These are phyloP conservation scores for Lumnitzera racemosa DNA, from an alignment of 345 rosid species.

Conservation along the genomic window DNA sequence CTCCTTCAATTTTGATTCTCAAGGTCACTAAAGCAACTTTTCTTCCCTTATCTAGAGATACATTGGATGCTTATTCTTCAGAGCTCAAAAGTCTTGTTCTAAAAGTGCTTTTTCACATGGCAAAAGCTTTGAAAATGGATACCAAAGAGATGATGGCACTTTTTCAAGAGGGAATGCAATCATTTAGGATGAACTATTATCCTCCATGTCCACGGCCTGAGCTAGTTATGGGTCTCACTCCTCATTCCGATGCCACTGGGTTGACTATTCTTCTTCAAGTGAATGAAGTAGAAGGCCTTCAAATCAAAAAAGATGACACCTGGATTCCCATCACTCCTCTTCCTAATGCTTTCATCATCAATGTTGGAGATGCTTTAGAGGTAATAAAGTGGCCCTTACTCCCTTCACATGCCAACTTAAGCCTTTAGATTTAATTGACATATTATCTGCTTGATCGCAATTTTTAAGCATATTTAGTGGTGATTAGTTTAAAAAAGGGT, in stretches of 20 bases:
- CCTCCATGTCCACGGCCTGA: constrained; percentile 12
- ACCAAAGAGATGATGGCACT: background rate
- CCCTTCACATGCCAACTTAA: background rate
- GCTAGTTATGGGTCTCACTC: constrained; percentile 11
- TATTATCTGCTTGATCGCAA: background rate
- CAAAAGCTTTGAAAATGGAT: constrained; percentile 11
- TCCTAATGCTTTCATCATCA: constrained; percentile 4
- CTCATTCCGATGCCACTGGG: constrained; percentile 9
- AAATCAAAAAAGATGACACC: constrained; percentile 5
- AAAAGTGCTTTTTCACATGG: constrained; percentile 10
- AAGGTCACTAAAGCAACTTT: too few species aligned
- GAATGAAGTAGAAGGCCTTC: constrained; percentile 16
- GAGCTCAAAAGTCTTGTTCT: constrained; percentile 8
- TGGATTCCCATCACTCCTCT: constrained; percentile 15
- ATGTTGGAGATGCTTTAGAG: constrained; percentile 14
- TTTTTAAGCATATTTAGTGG: background rate
- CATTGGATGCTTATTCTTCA: constrained; percentile 8
- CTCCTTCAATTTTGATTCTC: too few species aligned
- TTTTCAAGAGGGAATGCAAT: constrained; percentile 9
- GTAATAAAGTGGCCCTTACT: background rate
- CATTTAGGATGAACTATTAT: constrained; percentile 13
- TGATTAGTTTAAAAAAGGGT: too few species aligned
- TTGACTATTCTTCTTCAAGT: constrained; percentile 16
- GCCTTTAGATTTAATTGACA: background rate
- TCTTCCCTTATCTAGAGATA: constrained; percentile 4